These are phyloP conservation scores for Fusarium sp. DNA, from an alignment of 2,329 filamentous ascomycete genomes.

Conservation along the genomic window DNA sequence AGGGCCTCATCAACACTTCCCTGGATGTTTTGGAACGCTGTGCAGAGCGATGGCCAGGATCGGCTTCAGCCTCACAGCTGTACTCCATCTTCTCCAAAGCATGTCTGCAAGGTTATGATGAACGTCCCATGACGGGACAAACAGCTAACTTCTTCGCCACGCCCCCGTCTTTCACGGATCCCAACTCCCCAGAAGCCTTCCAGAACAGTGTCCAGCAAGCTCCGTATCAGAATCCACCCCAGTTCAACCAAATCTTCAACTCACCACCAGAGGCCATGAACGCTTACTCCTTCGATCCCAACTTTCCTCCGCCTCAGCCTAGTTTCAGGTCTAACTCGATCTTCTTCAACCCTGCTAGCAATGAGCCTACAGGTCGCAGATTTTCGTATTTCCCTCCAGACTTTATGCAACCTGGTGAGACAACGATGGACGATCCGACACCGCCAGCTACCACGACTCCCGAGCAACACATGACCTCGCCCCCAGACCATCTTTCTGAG, in stretches of 20 bases:
- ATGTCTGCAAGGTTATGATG: slow-evolving; percentile 88
- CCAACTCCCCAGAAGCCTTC: slow-evolving; percentile 49
- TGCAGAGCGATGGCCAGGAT: slow-evolving; percentile 91
- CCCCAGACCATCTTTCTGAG: slow-evolving; percentile 48
- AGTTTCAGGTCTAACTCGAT: slow-evolving; percentile 75
- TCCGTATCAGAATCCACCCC: slow-evolving; percentile 61
- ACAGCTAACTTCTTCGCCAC: slow-evolving; percentile 51
- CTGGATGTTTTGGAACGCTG: slow-evolving; percentile 84
- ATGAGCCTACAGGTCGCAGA: slow-evolving; percentile 65
- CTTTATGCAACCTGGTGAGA: slow-evolving; percentile 51
- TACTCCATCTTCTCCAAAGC: slow-evolving; percentile 88
- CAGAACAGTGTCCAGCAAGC: slow-evolving; percentile 50
- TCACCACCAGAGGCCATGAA: slow-evolving; percentile 66
- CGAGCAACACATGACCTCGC: slow-evolving; percentile 46
- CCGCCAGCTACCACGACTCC: slow-evolving; percentile 49
- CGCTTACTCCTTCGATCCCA: slow-evolving; percentile 57
- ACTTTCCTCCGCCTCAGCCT: slow-evolving; percentile 59
- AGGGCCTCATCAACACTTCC: slow-evolving; percentile 77
- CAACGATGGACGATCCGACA: slow-evolving; percentile 51
- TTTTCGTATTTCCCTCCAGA: slow-evolving; percentile 75
- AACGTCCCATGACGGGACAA: slow-evolving; percentile 50
- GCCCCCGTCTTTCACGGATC: slow-evolving; percentile 49
- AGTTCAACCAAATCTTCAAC: slow-evolving; percentile 70
- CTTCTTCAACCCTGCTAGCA: slow-evolving; percentile 68
- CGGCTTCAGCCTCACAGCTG: slow-evolving; percentile 83